Evolutionary conservation across 805 yeast genomes (phyloP), one percentile per base, ranked within the genome.

Genomic region (Kurtzmaniella cleridarum): DNA sequence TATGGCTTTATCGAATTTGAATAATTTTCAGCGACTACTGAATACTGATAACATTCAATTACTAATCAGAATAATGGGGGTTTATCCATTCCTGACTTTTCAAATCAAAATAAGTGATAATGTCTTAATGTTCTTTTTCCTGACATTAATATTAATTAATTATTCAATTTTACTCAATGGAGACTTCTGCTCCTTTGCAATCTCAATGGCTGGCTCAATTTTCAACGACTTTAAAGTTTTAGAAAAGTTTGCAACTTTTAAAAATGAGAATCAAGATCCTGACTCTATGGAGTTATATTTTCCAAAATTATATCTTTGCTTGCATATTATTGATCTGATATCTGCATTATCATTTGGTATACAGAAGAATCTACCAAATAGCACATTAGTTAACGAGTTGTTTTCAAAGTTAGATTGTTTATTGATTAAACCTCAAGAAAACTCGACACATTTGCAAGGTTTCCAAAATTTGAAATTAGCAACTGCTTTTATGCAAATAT

Each of bases 131-230:
- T 47, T 64, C 9, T 58, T 57, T 34, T 62, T 64, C 32, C 48
- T 58, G 6, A 42, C 64, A 5, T 51, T 66, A 34, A 44, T 64
- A 10, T 29, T 64, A 8, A 51, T 79, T 24, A 81, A 81, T 50
- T 83, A 79, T 49, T 60, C 78, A 8, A 68, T 80, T 8, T 59
- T 79, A 2, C 60, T 80, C 30, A 73, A 79, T 17, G 89, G 90
- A 0, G 76, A 75, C 38, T 67, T 71, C 27, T 78, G 75, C 49
- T 75, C 84, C 5, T 59, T 78, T 30, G 79, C 81, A 1, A 63
- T 83, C 23, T 69, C 78, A 3, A 62, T 55, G 32, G 64, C 82
- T 1, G 66, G 72, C 11, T 60, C 79, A 1, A 66, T 79, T 11
- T 75, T 80, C 50, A 76, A 76, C 52, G 87, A 80, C 48, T 73